phyloP scores from a whole-genome alignment of 2,329 filamentous ascomycete genomes.

The Fusarium chlamydosporum region DNA sequence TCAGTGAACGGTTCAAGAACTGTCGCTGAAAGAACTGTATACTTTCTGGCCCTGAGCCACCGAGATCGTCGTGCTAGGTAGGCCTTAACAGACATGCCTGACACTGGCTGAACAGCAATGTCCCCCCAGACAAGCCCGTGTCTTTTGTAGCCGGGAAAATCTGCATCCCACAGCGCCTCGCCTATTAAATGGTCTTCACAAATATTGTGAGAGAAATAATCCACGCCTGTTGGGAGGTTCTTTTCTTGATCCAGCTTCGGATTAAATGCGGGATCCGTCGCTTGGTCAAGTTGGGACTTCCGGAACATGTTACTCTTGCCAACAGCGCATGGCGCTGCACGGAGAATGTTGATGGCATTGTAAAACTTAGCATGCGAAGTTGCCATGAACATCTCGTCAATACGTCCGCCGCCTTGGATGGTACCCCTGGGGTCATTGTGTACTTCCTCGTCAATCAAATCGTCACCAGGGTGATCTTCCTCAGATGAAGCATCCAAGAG shows the following conservation, averaged over 20 bases:
- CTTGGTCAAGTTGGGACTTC: slow-evolving; percentile 85
- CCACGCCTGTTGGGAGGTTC: slow-evolving; percentile 75
- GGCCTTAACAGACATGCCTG: slow-evolving; percentile 80
- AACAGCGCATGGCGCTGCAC: slow-evolving; percentile 91
- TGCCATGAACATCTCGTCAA: slow-evolving; percentile 96
- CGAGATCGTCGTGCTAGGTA: slow-evolving; percentile 86
- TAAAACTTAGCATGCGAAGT: slow-evolving; percentile 98
- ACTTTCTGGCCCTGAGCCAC: slow-evolving; percentile 95
- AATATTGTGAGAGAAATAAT: slow-evolving; percentile 95
- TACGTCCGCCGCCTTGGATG: slow-evolving; percentile 77
- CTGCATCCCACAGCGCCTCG: slow-evolving; percentile 86
- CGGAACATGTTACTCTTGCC: slow-evolving; percentile 99
- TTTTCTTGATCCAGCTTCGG: slow-evolving; percentile 59
- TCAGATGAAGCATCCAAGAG: slow-evolving; percentile 56
- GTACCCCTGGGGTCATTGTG: slow-evolving; percentile 51
- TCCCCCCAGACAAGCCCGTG: slow-evolving; percentile 90
- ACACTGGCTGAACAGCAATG: slow-evolving; percentile 90
- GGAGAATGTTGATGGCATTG: slow-evolving; percentile 93
- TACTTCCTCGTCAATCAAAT: slow-evolving; percentile 33
- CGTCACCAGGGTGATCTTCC: slow-evolving; percentile 44
- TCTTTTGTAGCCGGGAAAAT: slow-evolving; percentile 75
- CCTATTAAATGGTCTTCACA: slow-evolving; percentile 98
- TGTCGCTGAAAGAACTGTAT: slow-evolving; percentile 89
- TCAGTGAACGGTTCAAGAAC: slow-evolving; percentile 94
- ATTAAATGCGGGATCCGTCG: slow-evolving; percentile 68